A percentile compares a stretch with the other conserved stretches of the same genome.
phyloP scores from a whole-genome alignment of 805 yeast genomes.

The Dipodascus geniculatus region DNA sequence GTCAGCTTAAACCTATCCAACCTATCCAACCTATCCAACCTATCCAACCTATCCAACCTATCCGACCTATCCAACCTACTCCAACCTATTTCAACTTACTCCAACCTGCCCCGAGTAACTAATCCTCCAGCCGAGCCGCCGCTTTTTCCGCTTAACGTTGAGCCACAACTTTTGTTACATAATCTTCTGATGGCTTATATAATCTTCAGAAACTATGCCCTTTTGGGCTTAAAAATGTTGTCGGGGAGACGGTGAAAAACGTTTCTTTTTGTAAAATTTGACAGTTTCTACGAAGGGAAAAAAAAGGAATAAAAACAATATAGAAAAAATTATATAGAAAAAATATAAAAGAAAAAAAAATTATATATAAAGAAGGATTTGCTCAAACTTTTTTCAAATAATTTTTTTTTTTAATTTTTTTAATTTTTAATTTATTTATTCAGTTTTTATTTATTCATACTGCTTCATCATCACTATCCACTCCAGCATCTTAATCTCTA shows the following conservation, averaged over 20 bases:
- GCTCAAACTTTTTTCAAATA: not conserved
- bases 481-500: not conserved
- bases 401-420: no score
- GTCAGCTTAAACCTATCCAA: no score
- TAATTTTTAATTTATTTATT: no score
- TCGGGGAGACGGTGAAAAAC: not conserved
- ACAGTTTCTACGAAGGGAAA: not conserved
- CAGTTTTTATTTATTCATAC: no score
- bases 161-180: not conserved
- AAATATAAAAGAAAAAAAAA: not conserved
- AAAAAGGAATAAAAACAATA: not conserved
- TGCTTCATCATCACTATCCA: no score
- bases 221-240: not conserved
- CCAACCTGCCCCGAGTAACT: no score
- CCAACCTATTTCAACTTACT: not conserved
- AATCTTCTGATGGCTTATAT: not conserved
- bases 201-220: not conserved
- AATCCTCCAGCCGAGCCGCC: no score
- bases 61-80: not conserved
- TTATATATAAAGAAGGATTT: not conserved
- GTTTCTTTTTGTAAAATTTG: no score
- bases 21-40: no score
- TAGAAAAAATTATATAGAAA: not conserved
- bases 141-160: no score
- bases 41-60: no score